Evolutionary conservation across 2,329 filamentous ascomycete species (phyloP).

Genomic region (Exophiala spinifera): DNA sequence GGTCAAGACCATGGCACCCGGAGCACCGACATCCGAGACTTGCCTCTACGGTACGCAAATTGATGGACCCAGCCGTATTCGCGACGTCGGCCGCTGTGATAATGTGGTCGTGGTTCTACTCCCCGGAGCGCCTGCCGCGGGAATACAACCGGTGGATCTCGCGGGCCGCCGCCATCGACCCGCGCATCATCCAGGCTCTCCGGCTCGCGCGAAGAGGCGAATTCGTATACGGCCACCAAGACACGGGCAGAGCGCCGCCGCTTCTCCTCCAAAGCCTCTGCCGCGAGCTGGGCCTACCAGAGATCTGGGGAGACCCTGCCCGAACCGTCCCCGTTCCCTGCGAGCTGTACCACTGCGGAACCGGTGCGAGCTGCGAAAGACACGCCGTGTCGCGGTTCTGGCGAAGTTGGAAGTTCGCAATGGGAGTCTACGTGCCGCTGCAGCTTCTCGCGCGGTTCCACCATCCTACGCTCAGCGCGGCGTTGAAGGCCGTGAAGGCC

Average conservation of each 20-base stretch:
- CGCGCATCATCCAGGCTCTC: conserved; percentile 70
- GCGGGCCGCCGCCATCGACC: conserved; percentile 70
- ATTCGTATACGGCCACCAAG: conserved; percentile 67
- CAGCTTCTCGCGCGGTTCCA: conserved; percentile 63
- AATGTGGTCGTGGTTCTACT: conserved; percentile 89
- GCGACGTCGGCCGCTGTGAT: conserved; percentile 68
- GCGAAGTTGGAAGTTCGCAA: conserved; percentile 69
- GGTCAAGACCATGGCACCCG: conserved; percentile 21
- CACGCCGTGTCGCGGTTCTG: conserved; percentile 68
- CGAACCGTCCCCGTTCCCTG: conserved; percentile 72
- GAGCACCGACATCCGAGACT: conserved; percentile 31
- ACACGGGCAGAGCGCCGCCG: conserved; percentile 67
- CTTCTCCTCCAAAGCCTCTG: conserved; percentile 73
- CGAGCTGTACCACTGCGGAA: conserved; percentile 78
- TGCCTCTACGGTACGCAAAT: conserved; percentile 41
- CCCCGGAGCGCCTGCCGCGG: conserved; percentile 65
- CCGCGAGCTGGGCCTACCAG: conserved; percentile 64
- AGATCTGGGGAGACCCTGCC: conserved; percentile 69
- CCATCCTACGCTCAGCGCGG: conserved; percentile 28
- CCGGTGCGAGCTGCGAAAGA: conserved; percentile 68
- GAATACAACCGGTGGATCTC: conserved; percentile 81
- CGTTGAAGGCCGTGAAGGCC: conserved; percentile 55
- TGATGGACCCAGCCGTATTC: conserved; percentile 69
- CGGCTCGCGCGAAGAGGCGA: conserved; percentile 61
- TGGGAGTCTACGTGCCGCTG: conserved; percentile 73